These are phyloP conservation scores for Mortierella sp. DNA, from an alignment of 371 early-diverging fungal genomes.

Conservation along the genomic window DNA sequence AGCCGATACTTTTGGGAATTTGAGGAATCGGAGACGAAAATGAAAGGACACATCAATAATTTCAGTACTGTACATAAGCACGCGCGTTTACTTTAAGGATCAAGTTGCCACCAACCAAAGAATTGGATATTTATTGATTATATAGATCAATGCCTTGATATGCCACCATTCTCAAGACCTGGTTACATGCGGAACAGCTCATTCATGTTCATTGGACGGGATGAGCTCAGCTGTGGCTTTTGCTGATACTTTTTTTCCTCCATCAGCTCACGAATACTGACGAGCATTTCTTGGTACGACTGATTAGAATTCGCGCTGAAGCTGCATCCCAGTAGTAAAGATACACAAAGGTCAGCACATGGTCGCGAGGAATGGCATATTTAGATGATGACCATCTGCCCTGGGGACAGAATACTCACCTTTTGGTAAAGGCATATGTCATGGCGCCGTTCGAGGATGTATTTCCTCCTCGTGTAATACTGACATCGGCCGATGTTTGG, in stretches of 20 bases:
- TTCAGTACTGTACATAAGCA: too few species aligned
- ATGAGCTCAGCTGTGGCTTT: conserved; percentile 77
- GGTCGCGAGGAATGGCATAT: background rate
- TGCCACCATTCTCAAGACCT: background rate
- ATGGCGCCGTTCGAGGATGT: conserved; percentile 53
- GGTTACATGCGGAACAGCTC: conserved; percentile 51
- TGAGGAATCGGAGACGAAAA: background rate
- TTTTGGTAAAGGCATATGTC: conserved; percentile 55
- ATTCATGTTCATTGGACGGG: conserved; percentile 71
- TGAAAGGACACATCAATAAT: background rate
- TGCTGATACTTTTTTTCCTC: conserved; percentile 74
- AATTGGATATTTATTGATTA: conserved; percentile 2
- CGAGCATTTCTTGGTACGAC: conserved; percentile 74
- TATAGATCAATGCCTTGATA: background rate
- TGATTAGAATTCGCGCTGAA: conserved; percentile 59
- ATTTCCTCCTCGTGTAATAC: conserved; percentile 38
- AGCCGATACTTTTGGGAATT: too few species aligned
- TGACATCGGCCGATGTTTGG: conserved; percentile 53
- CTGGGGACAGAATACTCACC: conserved; percentile 28
- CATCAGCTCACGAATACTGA: conserved; percentile 66
- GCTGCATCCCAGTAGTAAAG: conserved; percentile 10
- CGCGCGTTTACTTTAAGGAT: conserved; percentile 4
- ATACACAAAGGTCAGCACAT: background rate
- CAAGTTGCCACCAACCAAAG: background rate
- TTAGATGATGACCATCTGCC: background rate